Conservation (phyloP, 805 yeast genomes). For the Priceomyces fermenticarens region DNA sequence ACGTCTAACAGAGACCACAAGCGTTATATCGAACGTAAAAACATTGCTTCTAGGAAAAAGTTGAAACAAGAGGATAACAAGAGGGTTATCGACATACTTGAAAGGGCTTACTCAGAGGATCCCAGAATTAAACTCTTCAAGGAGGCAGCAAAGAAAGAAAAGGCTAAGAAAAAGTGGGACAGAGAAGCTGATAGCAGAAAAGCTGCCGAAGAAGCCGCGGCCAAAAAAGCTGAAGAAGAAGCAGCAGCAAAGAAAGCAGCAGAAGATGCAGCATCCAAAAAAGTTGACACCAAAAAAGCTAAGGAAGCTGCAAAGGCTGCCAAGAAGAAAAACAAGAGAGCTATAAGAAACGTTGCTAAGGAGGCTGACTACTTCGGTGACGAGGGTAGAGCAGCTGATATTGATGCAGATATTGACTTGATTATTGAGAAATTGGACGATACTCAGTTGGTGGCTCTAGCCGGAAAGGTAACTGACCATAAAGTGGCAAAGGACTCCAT, state of each 20-base stretch:
- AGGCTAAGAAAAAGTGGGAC: conserved; percentile 95
- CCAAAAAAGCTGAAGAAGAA: conserved; percentile 85
- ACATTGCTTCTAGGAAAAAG: conserved; percentile 94
- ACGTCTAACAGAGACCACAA: conserved; percentile 98
- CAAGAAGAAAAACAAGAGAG: conserved; percentile 95
- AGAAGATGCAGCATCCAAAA: conserved; percentile 60
- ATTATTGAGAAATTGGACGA: conserved; percentile 82
- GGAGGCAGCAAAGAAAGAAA: conserved; percentile 91
- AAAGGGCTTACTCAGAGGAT: conserved; percentile 84
- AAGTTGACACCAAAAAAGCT: conserved; percentile 67
- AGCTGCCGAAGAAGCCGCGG: conserved; percentile 90
- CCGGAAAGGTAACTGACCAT: conserved; percentile 58
- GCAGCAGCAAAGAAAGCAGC: conserved; percentile 74
- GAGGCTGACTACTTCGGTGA: conserved; percentile 84
- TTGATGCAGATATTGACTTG: conserved; percentile 77
- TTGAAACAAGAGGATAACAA: conserved; percentile 96
- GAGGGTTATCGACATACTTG: conserved; percentile 80
- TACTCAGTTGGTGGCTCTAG: conserved; percentile 69
- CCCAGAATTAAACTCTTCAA: conserved; percentile 94
- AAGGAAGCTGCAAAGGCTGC: conserved; percentile 97
- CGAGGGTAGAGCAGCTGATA: conserved; percentile 59
- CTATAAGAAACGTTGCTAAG: conserved; percentile 77
- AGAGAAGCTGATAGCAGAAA: conserved; percentile 96
- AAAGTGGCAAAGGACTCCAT: conserved; percentile 59
- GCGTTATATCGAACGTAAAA: conserved; percentile 97